Percentiles rank a stretch among this genome's conserved stretches.
These are phyloP conservation scores for Pestalotiopsis sp. DNA, from an alignment of 2,329 filamentous ascomycete species.

Conservation along the genomic window DNA sequence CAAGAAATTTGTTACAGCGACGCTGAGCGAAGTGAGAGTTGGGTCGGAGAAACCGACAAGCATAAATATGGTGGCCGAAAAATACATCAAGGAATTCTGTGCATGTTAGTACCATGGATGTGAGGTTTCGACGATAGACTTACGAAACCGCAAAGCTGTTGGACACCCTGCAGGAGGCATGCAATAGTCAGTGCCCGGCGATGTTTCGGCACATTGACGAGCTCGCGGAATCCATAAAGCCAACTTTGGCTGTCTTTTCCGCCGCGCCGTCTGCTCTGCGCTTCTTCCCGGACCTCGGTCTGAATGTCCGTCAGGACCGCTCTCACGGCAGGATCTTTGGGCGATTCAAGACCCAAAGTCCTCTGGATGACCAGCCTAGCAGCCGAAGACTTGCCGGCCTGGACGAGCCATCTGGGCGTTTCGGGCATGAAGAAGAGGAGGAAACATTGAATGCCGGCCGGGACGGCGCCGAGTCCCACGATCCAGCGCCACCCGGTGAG, in stretches of 20 bases:
- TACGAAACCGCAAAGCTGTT: slow-evolving; percentile 81
- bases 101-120: slow-evolving; percentile 3
- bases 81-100: slow-evolving; percentile 90
- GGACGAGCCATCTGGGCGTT: slow-evolving; percentile 85
- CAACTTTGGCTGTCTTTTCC: slow-evolving; percentile 31
- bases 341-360: slow-evolving; percentile 47
- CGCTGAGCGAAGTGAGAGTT: slow-evolving; percentile 76
- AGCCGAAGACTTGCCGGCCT: slow-evolving; percentile 59
- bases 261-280: slow-evolving; percentile 47
- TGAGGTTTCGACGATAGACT: background rate
- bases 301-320: slow-evolving; percentile 70
- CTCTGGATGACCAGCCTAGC: slow-evolving; percentile 67
- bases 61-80: slow-evolving; percentile 79
- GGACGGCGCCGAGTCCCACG: slow-evolving; percentile 81
- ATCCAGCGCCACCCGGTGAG: slow-evolving; percentile 83
- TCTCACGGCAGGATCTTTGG: slow-evolving; percentile 52
- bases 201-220: slow-evolving; percentile 62
- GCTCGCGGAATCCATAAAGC: slow-evolving; percentile 52
- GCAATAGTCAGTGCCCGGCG: slow-evolving; percentile 80
- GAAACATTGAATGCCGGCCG: slow-evolving; percentile 70
- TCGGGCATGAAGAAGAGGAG: slow-evolving; percentile 79
- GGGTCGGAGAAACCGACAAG: slow-evolving; percentile 78
- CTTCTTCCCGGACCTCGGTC: slow-evolving; percentile 72
- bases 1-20: slow-evolving; percentile 81
- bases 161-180: slow-evolving; percentile 81